A percentile compares a stretch with the other conserved stretches of the same genome.
Evolutionary conservation across 176 grass and related monocot genomes (phyloP).

Genomic region (Phoenix roebelenii): DNA sequence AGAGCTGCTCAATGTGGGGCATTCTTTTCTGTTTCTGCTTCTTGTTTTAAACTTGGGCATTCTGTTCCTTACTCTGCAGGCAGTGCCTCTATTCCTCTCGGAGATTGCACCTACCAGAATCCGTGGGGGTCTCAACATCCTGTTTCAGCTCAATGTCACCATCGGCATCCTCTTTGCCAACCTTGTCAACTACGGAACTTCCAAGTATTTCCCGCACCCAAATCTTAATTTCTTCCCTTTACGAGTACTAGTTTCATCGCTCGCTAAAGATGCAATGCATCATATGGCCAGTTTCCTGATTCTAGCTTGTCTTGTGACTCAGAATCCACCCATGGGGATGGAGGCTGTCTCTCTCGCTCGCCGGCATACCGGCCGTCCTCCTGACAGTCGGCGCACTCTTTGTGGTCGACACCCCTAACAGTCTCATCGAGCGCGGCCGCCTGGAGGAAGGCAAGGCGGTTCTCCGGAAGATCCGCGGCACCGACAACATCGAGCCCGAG

Average conservation of each 20-base stretch:
- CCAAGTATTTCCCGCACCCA: conserved; percentile 23
- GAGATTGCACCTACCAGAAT: conserved; percentile 89
- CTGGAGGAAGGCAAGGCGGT: conserved; percentile 68
- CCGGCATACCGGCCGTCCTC: conserved; percentile 66
- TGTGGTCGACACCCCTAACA: conserved; percentile 76
- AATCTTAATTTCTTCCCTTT: no score
- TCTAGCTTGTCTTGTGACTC: not conserved
- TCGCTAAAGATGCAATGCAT: no score
- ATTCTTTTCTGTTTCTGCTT: no score
- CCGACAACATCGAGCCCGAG: conserved; percentile 65
- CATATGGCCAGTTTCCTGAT: no score
- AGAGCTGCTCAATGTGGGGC: no score
- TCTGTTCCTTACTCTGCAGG: conserved; percentile 25
- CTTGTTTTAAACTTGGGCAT: no score
- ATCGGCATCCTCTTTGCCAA: conserved; percentile 86
- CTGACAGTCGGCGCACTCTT: conserved; percentile 65
- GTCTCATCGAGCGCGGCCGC: conserved; percentile 69
- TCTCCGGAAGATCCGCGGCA: conserved; percentile 62
- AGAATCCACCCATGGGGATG: conserved; percentile 77
- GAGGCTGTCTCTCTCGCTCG: conserved; percentile 64
- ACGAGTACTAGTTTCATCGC: no score
- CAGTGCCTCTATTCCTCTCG: conserved; percentile 78
- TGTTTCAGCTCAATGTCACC: conserved; percentile 95
- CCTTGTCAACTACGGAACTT: conserved; percentile 71
- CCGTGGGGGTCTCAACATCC: conserved; percentile 81